Evolutionary conservation across 805 yeast species (phyloP).

Genomic region (Debaryomyces castellii): DNA sequence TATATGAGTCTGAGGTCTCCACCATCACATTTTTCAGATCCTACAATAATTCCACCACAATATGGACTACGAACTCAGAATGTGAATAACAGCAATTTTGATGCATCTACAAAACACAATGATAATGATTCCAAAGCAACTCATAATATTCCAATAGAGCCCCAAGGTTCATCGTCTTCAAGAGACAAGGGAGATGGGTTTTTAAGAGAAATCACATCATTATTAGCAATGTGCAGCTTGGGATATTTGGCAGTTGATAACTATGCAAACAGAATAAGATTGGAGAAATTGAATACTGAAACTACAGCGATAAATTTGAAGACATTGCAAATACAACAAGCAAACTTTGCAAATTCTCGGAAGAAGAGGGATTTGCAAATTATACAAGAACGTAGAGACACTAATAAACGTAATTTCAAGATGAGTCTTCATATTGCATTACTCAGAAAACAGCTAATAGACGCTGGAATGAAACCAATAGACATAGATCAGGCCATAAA

Average conservation of each 20-base stretch:
- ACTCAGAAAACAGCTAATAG: conserved; percentile 58
- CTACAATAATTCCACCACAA: conserved; percentile 17
- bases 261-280: conserved; percentile 39
- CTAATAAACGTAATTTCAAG: conserved; percentile 50
- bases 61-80: conserved; percentile 6
- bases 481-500: conserved; percentile 51
- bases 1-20: background rate
- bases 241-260: conserved; percentile 54
- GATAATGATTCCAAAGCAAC: background rate
- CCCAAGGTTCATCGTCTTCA: background rate
- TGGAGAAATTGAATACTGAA: conserved; percentile 35
- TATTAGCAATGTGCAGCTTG: conserved; percentile 43
- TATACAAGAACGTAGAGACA: conserved; percentile 50
- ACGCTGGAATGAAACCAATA: conserved; percentile 58
- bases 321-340: conserved; percentile 43
- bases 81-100: background rate
- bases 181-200: conserved; percentile 1
- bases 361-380: conserved; percentile 53
- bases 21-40: conserved; percentile 24
- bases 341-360: conserved; percentile 48
- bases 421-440: conserved; percentile 69
- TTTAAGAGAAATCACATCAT: conserved; percentile 39
- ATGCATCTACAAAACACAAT: background rate
- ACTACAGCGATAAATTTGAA: conserved; percentile 37
- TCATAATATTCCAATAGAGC: background rate